Percentiles rank a stretch among this genome's conserved stretches.
These are phyloP conservation scores for Fusarium pseudograminearum DNA, from an alignment of 2,329 filamentous ascomycete species.

Conservation along the genomic window DNA sequence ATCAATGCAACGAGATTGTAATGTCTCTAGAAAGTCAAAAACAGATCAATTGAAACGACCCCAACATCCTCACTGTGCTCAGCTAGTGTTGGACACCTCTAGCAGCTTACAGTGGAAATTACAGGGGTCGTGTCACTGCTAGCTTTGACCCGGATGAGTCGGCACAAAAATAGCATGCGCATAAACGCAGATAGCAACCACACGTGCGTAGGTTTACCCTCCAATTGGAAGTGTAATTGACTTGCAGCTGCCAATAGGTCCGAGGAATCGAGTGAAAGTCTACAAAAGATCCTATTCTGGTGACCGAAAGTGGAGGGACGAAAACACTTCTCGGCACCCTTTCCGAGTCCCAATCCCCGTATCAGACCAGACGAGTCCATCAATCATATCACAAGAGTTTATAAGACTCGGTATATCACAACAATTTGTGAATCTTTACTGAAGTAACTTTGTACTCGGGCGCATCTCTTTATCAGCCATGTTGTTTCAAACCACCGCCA, in stretches of 20 bases:
- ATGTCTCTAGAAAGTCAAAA: not conserved
- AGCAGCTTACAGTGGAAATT: not conserved
- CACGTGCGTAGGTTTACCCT: conserved; percentile 29
- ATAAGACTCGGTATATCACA: not conserved
- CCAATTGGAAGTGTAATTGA: conserved; percentile 22
- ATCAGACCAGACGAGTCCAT: not conserved
- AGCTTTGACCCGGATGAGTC: conserved; percentile 35
- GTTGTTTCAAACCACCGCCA: conserved; percentile 39
- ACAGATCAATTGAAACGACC: not conserved
- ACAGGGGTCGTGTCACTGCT: conserved; percentile 2
- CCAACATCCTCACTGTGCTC: not conserved
- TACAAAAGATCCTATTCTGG: not conserved
- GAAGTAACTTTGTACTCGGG: not conserved
- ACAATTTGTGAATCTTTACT: rapidly evolving
- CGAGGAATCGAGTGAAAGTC: not conserved
- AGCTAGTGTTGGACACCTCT: not conserved
- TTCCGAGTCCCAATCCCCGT: conserved; percentile 5
- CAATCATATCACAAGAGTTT: not conserved
- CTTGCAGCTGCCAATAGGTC: not conserved
- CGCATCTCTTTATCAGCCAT: not conserved
- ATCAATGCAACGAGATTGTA: not conserved
- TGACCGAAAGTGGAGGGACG: conserved; percentile 20
- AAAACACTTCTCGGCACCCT: conserved; percentile 9
- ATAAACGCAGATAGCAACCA: not conserved
- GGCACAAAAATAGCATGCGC: conserved; percentile 27